Evolutionary conservation across 1,284 basidiomycete species (phyloP), one percentile per base, ranked within the genome.

Genomic region (Cryptococcus sp.): DNA sequence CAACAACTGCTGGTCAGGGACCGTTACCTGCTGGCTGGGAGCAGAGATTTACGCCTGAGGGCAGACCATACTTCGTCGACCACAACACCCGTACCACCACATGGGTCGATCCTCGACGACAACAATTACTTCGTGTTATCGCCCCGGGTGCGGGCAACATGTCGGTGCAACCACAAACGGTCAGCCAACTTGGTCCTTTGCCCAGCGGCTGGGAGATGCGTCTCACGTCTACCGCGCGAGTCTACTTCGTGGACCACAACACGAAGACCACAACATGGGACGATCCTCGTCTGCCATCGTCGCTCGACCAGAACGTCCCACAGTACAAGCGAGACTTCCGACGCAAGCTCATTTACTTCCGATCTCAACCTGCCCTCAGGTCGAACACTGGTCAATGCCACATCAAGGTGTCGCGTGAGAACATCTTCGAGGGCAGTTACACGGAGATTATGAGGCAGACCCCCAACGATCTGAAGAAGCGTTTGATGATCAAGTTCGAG

Each of bases 271-370:
- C 93, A 30, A 90, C 92, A 1, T 96, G 93, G 93, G 93, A 97
- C 79, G 93, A 97, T 77, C 93, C 90, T 6, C 86, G 93, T 54
- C 79, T 94, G 74, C 92, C 92, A 15, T 82, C 81, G 35, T 82
- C 81, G 60, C 79, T 84, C 60, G 82, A 83, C 72, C 88, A 93
- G 71, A 97, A 91, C 77, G 95, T 97, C 19, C 96, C 96, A 43
- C 94, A 99, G 81, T 99, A 98, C 83, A 99, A 99, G 83, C 90
- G 96, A 62, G 96, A 99, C 83, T 99, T 99, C 83, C 84, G 95
- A 67, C 82, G 95, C 69, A 99, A 99, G 82, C 87, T 99, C 60
- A 93, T 99, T 70, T 99, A 99, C 83, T 99, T 99, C 87, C 86
- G 96, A 63, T 93, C 89, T 69, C 96, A 99, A 79, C 95, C 94